These are phyloP conservation scores for Fusarium staphyleae DNA, from an alignment of 2,329 filamentous ascomycete species.

Conservation along the genomic window DNA sequence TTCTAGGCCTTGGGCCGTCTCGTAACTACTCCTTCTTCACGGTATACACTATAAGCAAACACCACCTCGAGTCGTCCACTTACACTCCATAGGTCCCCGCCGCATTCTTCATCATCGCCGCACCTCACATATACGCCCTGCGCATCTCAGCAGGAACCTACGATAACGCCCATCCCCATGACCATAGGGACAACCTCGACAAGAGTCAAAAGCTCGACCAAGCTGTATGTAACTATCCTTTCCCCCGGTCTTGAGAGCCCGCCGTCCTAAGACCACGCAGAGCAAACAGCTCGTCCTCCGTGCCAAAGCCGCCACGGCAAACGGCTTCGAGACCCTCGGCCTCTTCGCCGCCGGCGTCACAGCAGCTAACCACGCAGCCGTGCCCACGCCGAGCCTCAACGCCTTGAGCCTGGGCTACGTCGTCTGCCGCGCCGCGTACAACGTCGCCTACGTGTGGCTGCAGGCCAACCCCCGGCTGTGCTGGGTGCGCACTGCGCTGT, in stretches of 20 bases:
- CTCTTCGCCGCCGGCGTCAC: constrained; percentile 53
- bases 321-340: constrained; percentile 55
- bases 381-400: constrained; percentile 51
- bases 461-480: constrained; percentile 51
- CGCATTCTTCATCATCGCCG: constrained; percentile 46
- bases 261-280: constrained; percentile 33
- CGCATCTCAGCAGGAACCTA: constrained; percentile 44
- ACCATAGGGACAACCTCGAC: constrained; percentile 41
- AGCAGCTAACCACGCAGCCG: constrained; percentile 55
- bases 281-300: constrained; percentile 63
- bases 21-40: neutral
- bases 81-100: constrained; percentile 49
- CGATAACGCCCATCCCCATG: constrained; percentile 51
- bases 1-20: constrained; percentile 46
- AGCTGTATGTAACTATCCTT: constrained; percentile 28
- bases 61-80: neutral
- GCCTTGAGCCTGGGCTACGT: constrained; percentile 50
- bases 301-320: constrained; percentile 57
- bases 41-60: neutral
- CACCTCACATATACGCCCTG: constrained; percentile 48
- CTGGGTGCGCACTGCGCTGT: constrained; percentile 49
- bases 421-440: constrained; percentile 50
- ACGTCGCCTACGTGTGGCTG: constrained; percentile 53
- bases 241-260: neutral
- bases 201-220: constrained; percentile 46